Base-by-base conservation (phyloP, 2,329 filamentous ascomycete species). In the Didymella arachidicola region DNA sequence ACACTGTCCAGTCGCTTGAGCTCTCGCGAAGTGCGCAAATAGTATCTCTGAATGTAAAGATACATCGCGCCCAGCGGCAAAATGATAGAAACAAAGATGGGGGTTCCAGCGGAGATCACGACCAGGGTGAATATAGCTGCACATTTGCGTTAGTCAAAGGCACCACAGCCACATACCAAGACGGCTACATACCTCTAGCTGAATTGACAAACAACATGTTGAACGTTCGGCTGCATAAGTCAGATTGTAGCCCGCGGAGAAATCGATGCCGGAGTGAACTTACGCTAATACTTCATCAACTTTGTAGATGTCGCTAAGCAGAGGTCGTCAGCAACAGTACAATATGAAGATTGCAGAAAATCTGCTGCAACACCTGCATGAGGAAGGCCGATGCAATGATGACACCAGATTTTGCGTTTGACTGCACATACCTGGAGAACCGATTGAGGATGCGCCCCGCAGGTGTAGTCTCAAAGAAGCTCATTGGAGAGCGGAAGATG, bases 401-500 rank as follows among this genome's bases (percentile, higher is more conserved):
- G 38, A 34, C 22, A 34, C 19, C 32, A 8, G 29, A 27, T 19
- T 27, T 41, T 27, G 41, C 25, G 18, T 5, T 38, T n/a, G 18
- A 56, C n/a, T 41, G 18, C 49, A 80, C 86, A 64, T 78, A 91
- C 89, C 89, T 96, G 16, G 94, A 98, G 78, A 99, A 99, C 53
- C 95, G 86, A 77, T 99, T 99, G 59, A 99, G 82, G 70, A 99
- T 97, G 57, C 96, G 88, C n/a, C 95, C 95, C 62, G 93, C 90
- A 2, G 95, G 95, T 1, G 95, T 99, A 0, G 93, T 97, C 76
- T 99, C 96, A 69, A 99, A 99, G 80, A 99, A 99, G 69, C 88
- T 95, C 95, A 99, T 99, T 53, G 95, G 96, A 36, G 93, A 96
- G 66, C 95, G 87, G 84, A 99, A 99, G 69, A 98, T 97, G 18